These are phyloP conservation scores for Termitomyces eurrhizus DNA, from an alignment of 768 basidiomycete genomes.

Conservation along the genomic window DNA sequence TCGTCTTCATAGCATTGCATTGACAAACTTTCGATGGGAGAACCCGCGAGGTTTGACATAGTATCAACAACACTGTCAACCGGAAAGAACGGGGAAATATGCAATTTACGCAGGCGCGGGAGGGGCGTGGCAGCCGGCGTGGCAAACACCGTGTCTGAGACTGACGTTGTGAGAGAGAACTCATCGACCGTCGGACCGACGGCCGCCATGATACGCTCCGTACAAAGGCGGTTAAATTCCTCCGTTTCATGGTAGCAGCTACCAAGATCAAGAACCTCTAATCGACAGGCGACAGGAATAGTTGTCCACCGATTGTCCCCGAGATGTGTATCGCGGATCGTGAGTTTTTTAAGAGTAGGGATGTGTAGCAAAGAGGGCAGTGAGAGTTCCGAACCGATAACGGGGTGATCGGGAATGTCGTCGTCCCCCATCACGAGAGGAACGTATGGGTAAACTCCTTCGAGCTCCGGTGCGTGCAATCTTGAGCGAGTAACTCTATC, in stretches of 20 bases:
- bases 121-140: constrained; percentile 42
- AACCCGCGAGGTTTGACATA: constrained; percentile 51
- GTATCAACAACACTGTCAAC: constrained; percentile 58
- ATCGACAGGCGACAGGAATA: constrained; percentile 44
- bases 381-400: constrained; percentile 51
- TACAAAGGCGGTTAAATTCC: constrained; percentile 49
- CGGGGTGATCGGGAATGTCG: constrained; percentile 52
- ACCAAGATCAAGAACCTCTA: constrained; percentile 56
- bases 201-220: constrained; percentile 57
- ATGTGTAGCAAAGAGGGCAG: constrained; percentile 66
- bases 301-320: constrained; percentile 58
- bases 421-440: constrained; percentile 61
- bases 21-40: constrained; percentile 54
- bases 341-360: constrained; percentile 55
- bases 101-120: constrained; percentile 47
- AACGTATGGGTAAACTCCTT: constrained; percentile 49
- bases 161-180: constrained; percentile 49
- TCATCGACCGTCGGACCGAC: constrained; percentile 52
- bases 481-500: constrained; percentile 64
- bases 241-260: constrained; percentile 52
- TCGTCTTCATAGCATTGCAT: constrained; percentile 62
- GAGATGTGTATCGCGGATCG: constrained; percentile 68
- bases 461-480: constrained; percentile 59
- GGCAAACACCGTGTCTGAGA: constrained; percentile 39
- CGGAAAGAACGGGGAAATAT: constrained; percentile 60